Conservation (phyloP, 371 early-diverging fungal species). For the Apophysomyces ossiformis region DNA sequence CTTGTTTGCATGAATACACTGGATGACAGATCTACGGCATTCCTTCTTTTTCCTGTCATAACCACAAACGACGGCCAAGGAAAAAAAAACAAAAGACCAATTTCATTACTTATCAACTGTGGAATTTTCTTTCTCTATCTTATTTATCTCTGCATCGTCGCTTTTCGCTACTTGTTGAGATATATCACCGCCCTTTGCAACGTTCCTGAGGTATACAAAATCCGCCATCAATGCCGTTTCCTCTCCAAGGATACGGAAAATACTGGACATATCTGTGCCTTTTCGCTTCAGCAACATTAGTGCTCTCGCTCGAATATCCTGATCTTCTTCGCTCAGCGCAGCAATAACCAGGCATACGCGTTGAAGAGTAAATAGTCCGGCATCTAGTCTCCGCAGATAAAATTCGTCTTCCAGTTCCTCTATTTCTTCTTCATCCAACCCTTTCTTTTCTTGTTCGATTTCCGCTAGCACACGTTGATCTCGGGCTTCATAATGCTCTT, state of each 20-base stretch:
- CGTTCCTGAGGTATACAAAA: conserved; percentile 28
- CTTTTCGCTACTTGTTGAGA: neutral
- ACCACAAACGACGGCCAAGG: too few species aligned
- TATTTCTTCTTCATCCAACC: conserved; percentile 53
- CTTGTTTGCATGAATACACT: too few species aligned
- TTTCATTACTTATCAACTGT: too few species aligned
- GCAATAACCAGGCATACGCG: conserved; percentile 71
- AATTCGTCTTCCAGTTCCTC: conserved; percentile 66
- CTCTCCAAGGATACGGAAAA: conserved; percentile 36
- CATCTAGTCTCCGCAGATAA: conserved; percentile 68
- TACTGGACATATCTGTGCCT: conserved; percentile 31
- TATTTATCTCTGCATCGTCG: conserved; percentile 8
- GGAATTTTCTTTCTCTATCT: neutral
- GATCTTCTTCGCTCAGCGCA: conserved; percentile 60
- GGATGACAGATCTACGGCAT: too few species aligned
- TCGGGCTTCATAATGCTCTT: conserved; percentile 66
- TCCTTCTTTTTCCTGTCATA: too few species aligned
- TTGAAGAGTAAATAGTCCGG: conserved; percentile 86
- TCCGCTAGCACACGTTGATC: conserved; percentile 55
- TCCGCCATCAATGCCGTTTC: conserved; percentile 37
- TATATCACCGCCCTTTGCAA: conserved; percentile 29
- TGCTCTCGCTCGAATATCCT: conserved; percentile 33
- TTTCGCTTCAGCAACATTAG: conserved; percentile 32
- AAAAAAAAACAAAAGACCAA: too few species aligned
- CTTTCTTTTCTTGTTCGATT: conserved; percentile 51